phyloP scores from a whole-genome alignment of 2,329 filamentous ascomycete genomes.

The Ophiocordyceps camponoti-saundersi region DNA sequence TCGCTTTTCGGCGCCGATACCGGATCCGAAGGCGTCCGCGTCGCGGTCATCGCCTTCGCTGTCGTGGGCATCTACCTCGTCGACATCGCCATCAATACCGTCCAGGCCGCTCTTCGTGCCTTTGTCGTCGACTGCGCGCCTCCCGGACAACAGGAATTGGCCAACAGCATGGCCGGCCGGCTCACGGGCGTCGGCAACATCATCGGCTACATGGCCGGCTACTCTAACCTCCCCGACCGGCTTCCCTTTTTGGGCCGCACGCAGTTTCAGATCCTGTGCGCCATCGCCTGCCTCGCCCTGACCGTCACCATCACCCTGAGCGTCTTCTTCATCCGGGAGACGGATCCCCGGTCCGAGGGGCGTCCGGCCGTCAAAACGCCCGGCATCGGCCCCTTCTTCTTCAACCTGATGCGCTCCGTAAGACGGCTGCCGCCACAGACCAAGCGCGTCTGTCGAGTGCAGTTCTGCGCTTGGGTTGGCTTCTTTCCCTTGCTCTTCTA shows the following conservation, averaged over 20 bases:
- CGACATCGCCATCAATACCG: constrained; percentile 92
- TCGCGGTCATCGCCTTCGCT: constrained; percentile 56
- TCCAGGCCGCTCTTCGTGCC: constrained; percentile 80
- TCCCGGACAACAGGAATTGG: constrained; percentile 80
- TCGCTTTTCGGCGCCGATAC: constrained; percentile 52
- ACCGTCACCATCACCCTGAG: constrained; percentile 53
- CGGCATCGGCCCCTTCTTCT: constrained; percentile 66
- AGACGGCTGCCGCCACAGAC: constrained; percentile 68
- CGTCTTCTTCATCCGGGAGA: constrained; percentile 52
- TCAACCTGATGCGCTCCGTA: constrained; percentile 59
- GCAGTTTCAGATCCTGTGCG: constrained; percentile 86
- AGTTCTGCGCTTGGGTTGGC: constrained; percentile 81
- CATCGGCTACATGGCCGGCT: constrained; percentile 74
- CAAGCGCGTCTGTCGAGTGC: constrained; percentile 62
- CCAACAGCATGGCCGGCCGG: constrained; percentile 87
- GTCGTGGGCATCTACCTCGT: constrained; percentile 79
- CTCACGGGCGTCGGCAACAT: constrained; percentile 82
- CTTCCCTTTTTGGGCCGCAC: constrained; percentile 70
- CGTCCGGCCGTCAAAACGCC: constrained; percentile 39
- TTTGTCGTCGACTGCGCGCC: constrained; percentile 91
- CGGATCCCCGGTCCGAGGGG: constrained; percentile 61
- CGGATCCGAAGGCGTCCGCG: constrained; percentile 47
- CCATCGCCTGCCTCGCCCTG: constrained; percentile 64
- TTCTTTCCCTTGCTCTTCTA: constrained; percentile 96
- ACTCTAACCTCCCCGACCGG: constrained; percentile 57